These are phyloP conservation scores for Talaromyces nanjingensis DNA, from an alignment of 495 filamentous ascomycete species.

Conservation along the genomic window DNA sequence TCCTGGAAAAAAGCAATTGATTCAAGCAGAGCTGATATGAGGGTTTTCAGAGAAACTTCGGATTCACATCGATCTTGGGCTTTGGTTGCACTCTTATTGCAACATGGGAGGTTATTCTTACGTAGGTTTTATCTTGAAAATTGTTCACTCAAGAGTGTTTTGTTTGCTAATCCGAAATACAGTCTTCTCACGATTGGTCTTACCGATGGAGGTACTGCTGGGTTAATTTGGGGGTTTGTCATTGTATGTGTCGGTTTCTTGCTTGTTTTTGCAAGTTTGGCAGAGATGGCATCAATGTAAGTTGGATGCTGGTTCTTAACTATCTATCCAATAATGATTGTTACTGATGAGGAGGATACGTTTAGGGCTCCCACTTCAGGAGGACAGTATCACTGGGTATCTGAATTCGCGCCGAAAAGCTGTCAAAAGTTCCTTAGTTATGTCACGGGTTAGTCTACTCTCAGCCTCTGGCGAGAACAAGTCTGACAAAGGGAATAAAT, in stretches of 20 bases:
- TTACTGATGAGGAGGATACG: neutral
- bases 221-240: slow-evolving; percentile 51
- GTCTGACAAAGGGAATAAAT: neutral
- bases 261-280: slow-evolving; percentile 44
- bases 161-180: slow-evolving; percentile 8
- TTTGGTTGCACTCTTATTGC: slow-evolving; percentile 39
- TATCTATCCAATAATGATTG: neutral
- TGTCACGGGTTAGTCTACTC: slow-evolving; percentile 36
- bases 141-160: neutral
- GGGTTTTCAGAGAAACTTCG: slow-evolving; percentile 38
- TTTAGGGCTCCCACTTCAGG: slow-evolving; percentile 41
- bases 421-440: slow-evolving; percentile 54
- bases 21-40: neutral
- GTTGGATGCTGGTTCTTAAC: slow-evolving; percentile 7
- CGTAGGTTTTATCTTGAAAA: slow-evolving; percentile 19
- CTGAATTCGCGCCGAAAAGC: slow-evolving; percentile 47
- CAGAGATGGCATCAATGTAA: slow-evolving; percentile 53
- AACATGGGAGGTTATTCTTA: slow-evolving; percentile 42
- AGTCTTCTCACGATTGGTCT: slow-evolving; percentile 38
- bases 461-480: neutral
- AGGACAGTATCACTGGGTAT: slow-evolving; percentile 54
- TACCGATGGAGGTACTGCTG: slow-evolving; percentile 49
- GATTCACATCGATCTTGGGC: slow-evolving; percentile 41
- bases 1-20: neutral
- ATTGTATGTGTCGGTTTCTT: slow-evolving; percentile 38